A percentile compares a stretch with the other conserved stretches of the same genome.
Conservation (phyloP, 2,329 filamentous ascomycete genomes). For the Talaromyces sp. region DNA sequence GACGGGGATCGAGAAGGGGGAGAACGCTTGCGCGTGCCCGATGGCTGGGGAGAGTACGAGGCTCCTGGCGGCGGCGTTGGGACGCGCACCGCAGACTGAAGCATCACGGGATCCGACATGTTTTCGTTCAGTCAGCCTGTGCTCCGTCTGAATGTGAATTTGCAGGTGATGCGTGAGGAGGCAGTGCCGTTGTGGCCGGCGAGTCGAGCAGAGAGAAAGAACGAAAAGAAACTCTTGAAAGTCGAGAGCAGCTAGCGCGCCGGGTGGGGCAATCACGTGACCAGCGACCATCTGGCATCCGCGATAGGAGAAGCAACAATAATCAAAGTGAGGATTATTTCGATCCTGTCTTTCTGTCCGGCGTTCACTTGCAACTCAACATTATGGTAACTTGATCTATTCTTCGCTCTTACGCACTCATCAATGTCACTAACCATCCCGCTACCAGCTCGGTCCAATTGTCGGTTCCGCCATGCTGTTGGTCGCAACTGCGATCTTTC, state of each 20-base stretch:
- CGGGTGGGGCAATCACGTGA: constrained; percentile 4
- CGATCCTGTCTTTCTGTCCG: neutral
- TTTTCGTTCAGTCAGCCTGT: neutral
- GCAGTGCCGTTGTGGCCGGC: constrained; percentile 4
- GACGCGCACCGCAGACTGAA: constrained; percentile 55
- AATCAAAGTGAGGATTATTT: neutral
- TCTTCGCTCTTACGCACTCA: neutral
- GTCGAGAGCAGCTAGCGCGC: constrained; percentile 5
- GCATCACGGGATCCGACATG: constrained; percentile 42
- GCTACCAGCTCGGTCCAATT: constrained; percentile 77
- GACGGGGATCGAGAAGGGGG: constrained; percentile 51
- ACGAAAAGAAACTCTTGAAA: neutral
- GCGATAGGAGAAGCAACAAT: neutral
- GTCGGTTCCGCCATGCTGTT: constrained; percentile 71
- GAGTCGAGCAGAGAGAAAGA: neutral
- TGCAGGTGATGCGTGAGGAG: neutral
- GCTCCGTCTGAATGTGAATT: neutral
- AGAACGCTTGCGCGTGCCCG: constrained; percentile 52
- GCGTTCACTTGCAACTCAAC: neutral
- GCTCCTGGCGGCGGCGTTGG: constrained; percentile 50
- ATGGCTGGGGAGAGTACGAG: constrained; percentile 43
- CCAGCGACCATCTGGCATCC: constrained; percentile 7
- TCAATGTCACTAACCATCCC: neutral
- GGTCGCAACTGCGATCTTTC: constrained; percentile 65
- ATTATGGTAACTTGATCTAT: neutral